Conservation (phyloP, 768 basidiomycete genomes). For the Podaxis sp. region DNA sequence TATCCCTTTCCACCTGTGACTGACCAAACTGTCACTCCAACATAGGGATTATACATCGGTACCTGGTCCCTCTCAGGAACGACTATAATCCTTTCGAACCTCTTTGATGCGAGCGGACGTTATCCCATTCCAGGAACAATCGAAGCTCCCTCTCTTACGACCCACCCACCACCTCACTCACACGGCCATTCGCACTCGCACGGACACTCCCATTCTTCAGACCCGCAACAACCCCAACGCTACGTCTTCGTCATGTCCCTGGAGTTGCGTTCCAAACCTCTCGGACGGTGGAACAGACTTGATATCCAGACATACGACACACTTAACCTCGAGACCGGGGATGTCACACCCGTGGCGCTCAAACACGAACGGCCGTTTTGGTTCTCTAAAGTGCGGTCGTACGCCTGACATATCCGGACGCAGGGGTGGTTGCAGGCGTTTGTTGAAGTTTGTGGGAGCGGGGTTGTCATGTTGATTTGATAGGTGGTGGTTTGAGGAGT, state of each 20-base stretch:
- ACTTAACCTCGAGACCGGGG: conserved; percentile 74
- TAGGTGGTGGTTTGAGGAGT: too few species aligned
- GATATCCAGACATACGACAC: conserved; percentile 74
- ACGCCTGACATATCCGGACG: conserved; percentile 21
- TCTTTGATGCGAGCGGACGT: conserved; percentile 55
- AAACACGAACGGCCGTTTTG: conserved; percentile 90
- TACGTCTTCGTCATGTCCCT: conserved; percentile 80
- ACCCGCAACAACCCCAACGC: conserved; percentile 32
- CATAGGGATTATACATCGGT: conserved; percentile 70
- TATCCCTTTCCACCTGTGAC: neutral
- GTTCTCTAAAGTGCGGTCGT: conserved; percentile 89
- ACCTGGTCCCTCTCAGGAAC: conserved; percentile 69
- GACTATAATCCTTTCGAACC: conserved; percentile 59
- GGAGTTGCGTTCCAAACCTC: conserved; percentile 66
- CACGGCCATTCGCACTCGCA: conserved; percentile 11
- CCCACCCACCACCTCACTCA: conserved; percentile 16
- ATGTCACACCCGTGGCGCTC: conserved; percentile 63
- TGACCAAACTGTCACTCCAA: neutral
- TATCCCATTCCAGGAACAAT: conserved; percentile 22
- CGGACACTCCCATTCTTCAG: conserved; percentile 9
- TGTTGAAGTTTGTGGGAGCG: neutral
- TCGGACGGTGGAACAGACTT: conserved; percentile 86
- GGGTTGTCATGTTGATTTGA: neutral
- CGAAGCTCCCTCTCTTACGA: neutral
- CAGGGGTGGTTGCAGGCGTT: too few species aligned